These are phyloP conservation scores for Podospora appendiculata DNA, from an alignment of 495 filamentous ascomycete genomes.

Conservation along the genomic window DNA sequence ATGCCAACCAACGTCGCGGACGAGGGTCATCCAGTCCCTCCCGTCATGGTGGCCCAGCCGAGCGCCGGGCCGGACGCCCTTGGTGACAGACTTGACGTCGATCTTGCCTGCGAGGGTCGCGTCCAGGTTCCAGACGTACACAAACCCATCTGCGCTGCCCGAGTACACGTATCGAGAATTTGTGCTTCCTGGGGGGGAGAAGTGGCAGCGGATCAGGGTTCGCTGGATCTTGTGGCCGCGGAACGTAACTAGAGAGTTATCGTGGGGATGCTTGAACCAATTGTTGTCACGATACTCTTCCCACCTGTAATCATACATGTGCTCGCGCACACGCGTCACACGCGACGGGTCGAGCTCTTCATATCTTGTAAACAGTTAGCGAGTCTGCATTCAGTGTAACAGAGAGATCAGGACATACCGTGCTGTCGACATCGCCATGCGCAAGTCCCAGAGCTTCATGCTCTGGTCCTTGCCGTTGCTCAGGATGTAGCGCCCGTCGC, in stretches of 20 bases:
- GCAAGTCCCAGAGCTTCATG: conserved; percentile 96
- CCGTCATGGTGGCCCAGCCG: conserved; percentile 18
- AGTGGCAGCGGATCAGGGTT: conserved; percentile 92
- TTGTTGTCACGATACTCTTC: conserved; percentile 58
- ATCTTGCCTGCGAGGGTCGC: conserved; percentile 76
- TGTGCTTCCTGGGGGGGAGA: conserved; percentile 82
- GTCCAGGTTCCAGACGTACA: conserved; percentile 91
- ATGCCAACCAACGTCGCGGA: conserved; percentile 94
- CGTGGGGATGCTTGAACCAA: conserved; percentile 71
- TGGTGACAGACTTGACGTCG: conserved; percentile 64
- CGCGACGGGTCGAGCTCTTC: conserved; percentile 35
- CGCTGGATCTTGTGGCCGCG: conserved; percentile 79
- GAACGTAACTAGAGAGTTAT: conserved; percentile 87
- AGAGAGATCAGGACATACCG: conserved; percentile 28
- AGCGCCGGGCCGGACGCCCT: conserved; percentile 6
- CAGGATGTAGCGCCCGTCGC: conserved; percentile 88
- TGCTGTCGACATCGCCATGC: conserved; percentile 67
- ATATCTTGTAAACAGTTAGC: background rate
- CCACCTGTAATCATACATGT: conserved; percentile 82
- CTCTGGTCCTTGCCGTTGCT: conserved; percentile 94
- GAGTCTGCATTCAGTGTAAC: no score
- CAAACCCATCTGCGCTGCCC: conserved; percentile 78
- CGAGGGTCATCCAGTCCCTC: conserved; percentile 65
- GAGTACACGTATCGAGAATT: conserved; percentile 90
- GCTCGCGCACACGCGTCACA: conserved; percentile 41